Evolutionary conservation across 352 stramenopile species (phyloP), one percentile per base, ranked within the genome.

Genomic region (Globisporangium barbulae): DNA sequence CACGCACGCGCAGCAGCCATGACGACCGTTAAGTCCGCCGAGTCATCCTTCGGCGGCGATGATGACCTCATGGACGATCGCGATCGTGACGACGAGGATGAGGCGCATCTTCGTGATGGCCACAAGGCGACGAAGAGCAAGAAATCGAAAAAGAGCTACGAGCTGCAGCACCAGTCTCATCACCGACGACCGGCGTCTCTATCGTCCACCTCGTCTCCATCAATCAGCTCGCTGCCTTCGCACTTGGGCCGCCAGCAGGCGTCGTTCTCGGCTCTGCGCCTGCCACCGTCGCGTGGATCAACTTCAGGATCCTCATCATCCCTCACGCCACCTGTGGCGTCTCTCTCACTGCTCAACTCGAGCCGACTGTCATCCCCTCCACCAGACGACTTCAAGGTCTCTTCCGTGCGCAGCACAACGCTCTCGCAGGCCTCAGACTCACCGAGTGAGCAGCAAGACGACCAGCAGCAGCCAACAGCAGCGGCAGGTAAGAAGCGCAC

Each of bases 401-500:
- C 47, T 6, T n/a, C 47, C 9, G 47, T 53, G 47, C 49, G 49
- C 49, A 55, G 12, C 19, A 9, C 49, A 8, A 55, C 49, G 28
- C 17, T 21, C 13, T 55, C 49, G 13, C 25, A 33, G 8, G 5
- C 17, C 15, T 37, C 49, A 47, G 41, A 47, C 41, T 41, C 35
- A 9, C 10, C 35, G 35, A 12, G 35, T 19, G 30, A 58, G 30
- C 12, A 58, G 2, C 52, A 53, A 28, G 10, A 30, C 17, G 10
- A 30, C 17, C 35, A 49, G 50, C 44, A 25, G 12, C 53, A 22
- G 10, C 17, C 35, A 6, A n/a, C 3, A 12, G 22, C 22, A 41
- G 21, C 22, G 12, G 50, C 31, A 12, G 21, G 41, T 17, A 71
- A 60, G 17, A 89, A 89, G 54, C 75, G 80, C 0, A 61, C 80